Evolutionary conservation across 805 yeast species (phyloP).

Genomic region (Yamadazyma akitaensis): DNA sequence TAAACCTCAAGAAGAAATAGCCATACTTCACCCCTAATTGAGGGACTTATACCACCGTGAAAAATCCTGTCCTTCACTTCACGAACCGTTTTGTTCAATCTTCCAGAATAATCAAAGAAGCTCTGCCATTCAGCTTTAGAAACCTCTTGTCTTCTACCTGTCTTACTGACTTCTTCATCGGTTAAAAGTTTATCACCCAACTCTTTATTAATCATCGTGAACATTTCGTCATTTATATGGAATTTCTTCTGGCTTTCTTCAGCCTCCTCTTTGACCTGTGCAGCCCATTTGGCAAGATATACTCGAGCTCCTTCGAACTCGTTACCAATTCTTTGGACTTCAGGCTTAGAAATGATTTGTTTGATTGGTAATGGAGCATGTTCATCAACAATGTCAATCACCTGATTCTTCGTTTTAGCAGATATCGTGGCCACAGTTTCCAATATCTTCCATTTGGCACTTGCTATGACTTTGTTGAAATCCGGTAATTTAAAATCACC

Average conservation of each 20-base stretch:
- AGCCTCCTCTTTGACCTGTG: conserved; percentile 89
- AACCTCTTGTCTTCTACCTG: conserved; percentile 68
- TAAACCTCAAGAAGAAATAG: conserved; percentile 74
- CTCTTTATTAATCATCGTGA: conserved; percentile 55
- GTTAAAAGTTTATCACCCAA: conserved; percentile 58
- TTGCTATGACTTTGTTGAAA: conserved; percentile 51
- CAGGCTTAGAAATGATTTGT: conserved; percentile 67
- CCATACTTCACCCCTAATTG: conserved; percentile 77
- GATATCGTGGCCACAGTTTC: conserved; percentile 82
- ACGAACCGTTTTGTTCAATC: conserved; percentile 64
- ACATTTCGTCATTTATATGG: conserved; percentile 57
- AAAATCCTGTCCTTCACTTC: conserved; percentile 83
- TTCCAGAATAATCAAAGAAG: conserved; percentile 76
- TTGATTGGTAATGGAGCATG: conserved; percentile 60
- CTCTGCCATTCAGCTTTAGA: conserved; percentile 75
- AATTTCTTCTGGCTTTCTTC: conserved; percentile 52
- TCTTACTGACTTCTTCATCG: conserved; percentile 54
- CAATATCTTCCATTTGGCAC: conserved; percentile 82
- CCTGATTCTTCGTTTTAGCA: conserved; percentile 43
- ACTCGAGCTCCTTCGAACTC: conserved; percentile 93
- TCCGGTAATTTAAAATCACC: conserved; percentile 23
- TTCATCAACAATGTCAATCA: conserved; percentile 61
- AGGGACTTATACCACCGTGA: conserved; percentile 76
- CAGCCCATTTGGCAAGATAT: conserved; percentile 95
- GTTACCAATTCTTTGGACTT: conserved; percentile 74